phyloP scores from a whole-genome alignment of 306 rosid species.

The Vigna mungo region DNA sequence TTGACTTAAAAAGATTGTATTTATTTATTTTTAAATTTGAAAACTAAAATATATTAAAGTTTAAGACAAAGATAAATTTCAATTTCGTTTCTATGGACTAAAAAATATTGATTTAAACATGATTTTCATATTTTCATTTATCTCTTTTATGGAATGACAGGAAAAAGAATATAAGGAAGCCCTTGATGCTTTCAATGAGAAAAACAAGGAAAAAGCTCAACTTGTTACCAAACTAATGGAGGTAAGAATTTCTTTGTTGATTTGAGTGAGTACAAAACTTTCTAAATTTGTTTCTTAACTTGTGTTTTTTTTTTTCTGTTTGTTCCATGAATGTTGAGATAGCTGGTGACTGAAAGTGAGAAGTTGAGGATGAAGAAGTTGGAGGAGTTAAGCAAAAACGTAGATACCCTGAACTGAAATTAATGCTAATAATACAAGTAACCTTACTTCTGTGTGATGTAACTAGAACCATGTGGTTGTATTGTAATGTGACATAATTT shows the following conservation, averaged over 20 bases:
- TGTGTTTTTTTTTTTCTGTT: not conserved
- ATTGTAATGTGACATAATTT: constrained; percentile 40
- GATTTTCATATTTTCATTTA: too few species aligned
- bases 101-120: too few species aligned
- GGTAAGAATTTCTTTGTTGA: constrained; percentile 44
- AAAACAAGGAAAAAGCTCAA: constrained; percentile 92
- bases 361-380: constrained; percentile 95
- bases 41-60: too few species aligned
- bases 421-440: constrained; percentile 42
- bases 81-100: too few species aligned
- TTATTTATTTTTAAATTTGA: too few species aligned
- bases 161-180: constrained; percentile 95
- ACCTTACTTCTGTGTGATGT: constrained; percentile 51
- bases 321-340: constrained; percentile 17
- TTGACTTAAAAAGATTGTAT: too few species aligned
- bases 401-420: constrained; percentile 67
- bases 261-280: constrained; percentile 5
- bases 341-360: constrained; percentile 84
- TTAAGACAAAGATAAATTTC: too few species aligned
- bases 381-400: constrained; percentile 93
- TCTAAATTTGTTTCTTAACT: constrained; percentile 16
- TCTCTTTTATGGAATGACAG: constrained; percentile 46
- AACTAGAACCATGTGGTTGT: constrained; percentile 44
- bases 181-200: constrained; percentile 93
- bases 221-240: constrained; percentile 78